These are phyloP conservation scores for Dissoconium aciculare DNA, from an alignment of 2,329 filamentous ascomycete species.

Conservation along the genomic window DNA sequence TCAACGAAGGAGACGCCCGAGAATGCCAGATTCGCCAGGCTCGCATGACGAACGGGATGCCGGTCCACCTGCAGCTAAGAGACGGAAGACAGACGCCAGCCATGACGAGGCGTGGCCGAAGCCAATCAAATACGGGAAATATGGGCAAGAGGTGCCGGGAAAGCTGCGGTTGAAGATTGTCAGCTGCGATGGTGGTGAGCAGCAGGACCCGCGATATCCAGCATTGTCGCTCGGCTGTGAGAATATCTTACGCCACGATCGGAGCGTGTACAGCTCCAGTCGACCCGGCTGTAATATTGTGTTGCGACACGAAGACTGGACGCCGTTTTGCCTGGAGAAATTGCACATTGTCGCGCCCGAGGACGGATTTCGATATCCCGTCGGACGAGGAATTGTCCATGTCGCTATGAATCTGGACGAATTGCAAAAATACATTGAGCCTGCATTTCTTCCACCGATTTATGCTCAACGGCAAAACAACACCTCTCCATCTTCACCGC, in stretches of 20 bases:
- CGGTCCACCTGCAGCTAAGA: slow-evolving; percentile 19
- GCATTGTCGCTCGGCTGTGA: slow-evolving; percentile 50
- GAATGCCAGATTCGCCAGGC: background rate
- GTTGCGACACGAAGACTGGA: slow-evolving; percentile 63
- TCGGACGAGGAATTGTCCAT: slow-evolving; percentile 86
- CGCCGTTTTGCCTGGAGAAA: slow-evolving; percentile 70
- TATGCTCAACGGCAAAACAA: too few relatives aligned
- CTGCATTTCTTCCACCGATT: too few relatives aligned
- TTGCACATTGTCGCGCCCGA: slow-evolving; percentile 76
- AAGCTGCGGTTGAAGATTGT: slow-evolving; percentile 72
- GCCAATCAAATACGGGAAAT: slow-evolving; percentile 63
- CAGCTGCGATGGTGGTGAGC: slow-evolving; percentile 71
- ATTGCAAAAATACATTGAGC: slow-evolving; percentile 38
- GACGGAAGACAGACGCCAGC: slow-evolving; percentile 27
- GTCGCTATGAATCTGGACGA: slow-evolving; percentile 74
- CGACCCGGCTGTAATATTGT: slow-evolving; percentile 78
- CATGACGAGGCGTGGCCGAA: slow-evolving; percentile 11
- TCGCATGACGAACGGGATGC: background rate
- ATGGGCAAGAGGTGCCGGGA: slow-evolving; percentile 74
- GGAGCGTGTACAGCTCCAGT: slow-evolving; percentile 79
- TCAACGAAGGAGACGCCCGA: background rate
- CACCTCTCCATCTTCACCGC: too few relatives aligned
- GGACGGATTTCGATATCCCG: slow-evolving; percentile 70
- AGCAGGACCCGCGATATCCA: slow-evolving; percentile 34
- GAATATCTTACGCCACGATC: slow-evolving; percentile 71